Evolutionary conservation across 306 rosid species (phyloP), one percentile per base, ranked within the genome.

Genomic region (Arachis stenosperma): DNA sequence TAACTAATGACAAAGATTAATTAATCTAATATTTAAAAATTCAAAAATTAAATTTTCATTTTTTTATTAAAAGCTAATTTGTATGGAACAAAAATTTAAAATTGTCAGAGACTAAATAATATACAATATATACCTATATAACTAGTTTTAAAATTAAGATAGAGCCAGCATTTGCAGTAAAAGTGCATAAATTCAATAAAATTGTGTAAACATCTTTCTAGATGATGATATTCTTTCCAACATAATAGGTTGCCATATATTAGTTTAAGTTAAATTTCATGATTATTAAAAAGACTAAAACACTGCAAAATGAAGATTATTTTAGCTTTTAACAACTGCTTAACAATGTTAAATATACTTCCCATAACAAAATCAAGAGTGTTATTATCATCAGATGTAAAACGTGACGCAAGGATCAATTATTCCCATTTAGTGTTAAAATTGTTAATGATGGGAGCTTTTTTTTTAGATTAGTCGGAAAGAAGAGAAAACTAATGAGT

Each of bases 401-500:
- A 74, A 63, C 37, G 43, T 52, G 33, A 57, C 53, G 40, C 47
- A 58, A 22, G 36, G 36, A 36, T 59, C 22, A 46, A n/a, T 41
- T 40, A 17, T 22, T 56, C 27, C 12, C 12, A 22, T 54, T 14
- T 4, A 61, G 10, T 54, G 17, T 5, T n/a, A 46, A 50, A 63
- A 52, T n/a, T 14, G 59, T 63, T 36, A 56, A 79, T 68, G 60
- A 70, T 65, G 57, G 4, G 55, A 8, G 10, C 41, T 55, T 9
- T 17, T 47, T 27, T 42, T 59, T 50, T 73, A 61, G 43, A 57
- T 62, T 77, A 67, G 60, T 22, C 1, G 27, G 27, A 22, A 22
- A 40, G 46, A 77, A 71, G 61, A 44, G 36, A 53, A 77, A 71
- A 15, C 40, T 8, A 56, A 63, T 78, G 80, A 75, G 65, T 74